Evolutionary conservation across 2,329 filamentous ascomycete genomes (phyloP), one percentile per base, ranked within the genome.

Genomic region (Grosmannia penicillata): DNA sequence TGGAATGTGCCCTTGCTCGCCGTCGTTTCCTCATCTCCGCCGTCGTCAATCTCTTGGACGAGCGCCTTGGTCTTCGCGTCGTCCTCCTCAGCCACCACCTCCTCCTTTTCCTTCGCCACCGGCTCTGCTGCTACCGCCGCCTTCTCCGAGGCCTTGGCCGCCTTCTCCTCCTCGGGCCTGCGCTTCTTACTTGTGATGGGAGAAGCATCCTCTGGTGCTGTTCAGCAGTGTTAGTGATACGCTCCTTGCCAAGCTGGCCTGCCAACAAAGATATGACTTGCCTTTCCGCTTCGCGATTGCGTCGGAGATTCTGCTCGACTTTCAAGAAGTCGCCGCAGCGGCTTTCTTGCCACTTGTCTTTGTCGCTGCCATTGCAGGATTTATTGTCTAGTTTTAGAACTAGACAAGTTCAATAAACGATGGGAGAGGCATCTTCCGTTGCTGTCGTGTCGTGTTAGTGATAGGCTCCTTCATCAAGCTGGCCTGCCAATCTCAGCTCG

Each of bases 1-100:
- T 42, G 33, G 42, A 46, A 48, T 11, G 46, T 37, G 17, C 37
- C 37, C 29, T 40, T 42, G 10, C 45, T n/a, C 45, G 40, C 45
- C 42, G 6, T 18, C 13, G 10, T 3, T 10, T 36, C 27, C 14
- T 18, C 24, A 28, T 40, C 39, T 19, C 29, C 33, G 17, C 18
- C 33, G 28, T 28, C 15, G 29, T 40, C 33, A 9, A 40, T 23
- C 18, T 40, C 33, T n/a, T 33, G 9, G 18, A 33, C 39, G 8
- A 40, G 29, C 17, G 39, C 34, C 29, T 36, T 37, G 23, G 39
- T 37, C 29, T 33, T 24, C 9, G 15, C 39, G 39, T 40, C 39
- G 13, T 37, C 34, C 22, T 36, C 37, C 29, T 33, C 33, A 10
- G 35, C 31, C 28, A 13, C 24, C 8, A 14, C 8, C 27, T 29